Conservation (phyloP, 116 monocot genomes). For the Posidonia oceanica region DNA sequence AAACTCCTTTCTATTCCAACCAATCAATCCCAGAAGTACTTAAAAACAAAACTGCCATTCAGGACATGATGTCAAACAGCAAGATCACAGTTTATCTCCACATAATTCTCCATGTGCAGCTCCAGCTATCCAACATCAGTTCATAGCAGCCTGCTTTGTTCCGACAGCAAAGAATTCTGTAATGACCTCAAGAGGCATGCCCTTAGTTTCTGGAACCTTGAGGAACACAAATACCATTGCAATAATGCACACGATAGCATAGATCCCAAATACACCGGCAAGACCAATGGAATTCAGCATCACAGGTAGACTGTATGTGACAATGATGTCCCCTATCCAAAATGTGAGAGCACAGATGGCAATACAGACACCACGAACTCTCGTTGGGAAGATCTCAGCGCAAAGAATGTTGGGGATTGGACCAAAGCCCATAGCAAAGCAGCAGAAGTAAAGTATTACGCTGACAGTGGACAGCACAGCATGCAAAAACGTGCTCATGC, state of each 20-base stretch:
- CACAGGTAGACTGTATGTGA: conserved; percentile 58
- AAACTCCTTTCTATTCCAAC: too few species aligned
- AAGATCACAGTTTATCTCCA: too few species aligned
- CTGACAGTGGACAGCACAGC: conserved; percentile 56
- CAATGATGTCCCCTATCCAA: conserved; percentile 65
- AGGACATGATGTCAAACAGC: too few species aligned
- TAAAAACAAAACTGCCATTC: too few species aligned
- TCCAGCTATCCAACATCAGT: neutral
- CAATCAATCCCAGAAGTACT: too few species aligned
- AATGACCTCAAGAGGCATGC: conserved; percentile 74
- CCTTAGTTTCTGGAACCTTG: conserved; percentile 72
- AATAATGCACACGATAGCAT: conserved; percentile 39
- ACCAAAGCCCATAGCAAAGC: conserved; percentile 72
- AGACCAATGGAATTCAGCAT: conserved; percentile 60
- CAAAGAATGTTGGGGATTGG: conserved; percentile 76
- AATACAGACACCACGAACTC: conserved; percentile 63
- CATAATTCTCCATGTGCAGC: neutral
- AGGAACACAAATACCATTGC: conserved; percentile 40
- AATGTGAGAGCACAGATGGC: conserved; percentile 60
- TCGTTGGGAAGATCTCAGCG: conserved; percentile 66
- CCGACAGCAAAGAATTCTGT: conserved; percentile 62
- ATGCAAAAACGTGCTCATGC: conserved; percentile 32
- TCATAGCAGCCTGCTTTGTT: conserved; percentile 15
- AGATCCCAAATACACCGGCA: conserved; percentile 61
- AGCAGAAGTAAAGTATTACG: conserved; percentile 68